phyloP scores from a whole-genome alignment of 164 flowering plant genomes.

The Taxillus chinensis region DNA sequence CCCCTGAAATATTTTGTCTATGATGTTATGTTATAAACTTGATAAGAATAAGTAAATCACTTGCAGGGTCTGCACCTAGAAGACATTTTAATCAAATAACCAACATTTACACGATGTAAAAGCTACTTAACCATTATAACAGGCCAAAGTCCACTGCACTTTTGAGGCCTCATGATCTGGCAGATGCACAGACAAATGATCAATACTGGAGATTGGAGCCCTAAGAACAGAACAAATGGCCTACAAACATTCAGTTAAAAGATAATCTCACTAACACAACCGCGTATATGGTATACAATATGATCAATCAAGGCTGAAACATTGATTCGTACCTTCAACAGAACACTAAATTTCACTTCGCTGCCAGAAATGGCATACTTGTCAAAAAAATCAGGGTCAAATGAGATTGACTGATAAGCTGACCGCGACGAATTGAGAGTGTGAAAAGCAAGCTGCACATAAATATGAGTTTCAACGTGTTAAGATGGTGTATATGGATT shows the following conservation, averaged over 20 bases:
- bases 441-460: slow-evolving; percentile 60
- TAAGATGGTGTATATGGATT: too few relatives aligned
- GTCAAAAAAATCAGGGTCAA: slow-evolving; percentile 74
- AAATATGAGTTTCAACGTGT: not conserved
- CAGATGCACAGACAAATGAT: slow-evolving; percentile 45
- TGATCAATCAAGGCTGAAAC: not conserved
- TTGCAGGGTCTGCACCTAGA: not conserved
- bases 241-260: slow-evolving; percentile 25
- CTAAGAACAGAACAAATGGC: slow-evolving; percentile 86
- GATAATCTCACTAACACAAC: not conserved
- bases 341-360: slow-evolving; percentile 75
- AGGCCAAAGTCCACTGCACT: slow-evolving; percentile 72
- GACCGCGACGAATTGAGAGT: slow-evolving; percentile 83
- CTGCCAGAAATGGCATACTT: slow-evolving; percentile 36
- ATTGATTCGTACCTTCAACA: slow-evolving; percentile 57
- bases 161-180: slow-evolving; percentile 71
- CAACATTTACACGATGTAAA: not conserved
- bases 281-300: not conserved
- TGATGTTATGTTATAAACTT: not conserved
- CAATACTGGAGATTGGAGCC: slow-evolving; percentile 66
- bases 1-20: slow-evolving; percentile 30
- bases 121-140: slow-evolving; percentile 43
- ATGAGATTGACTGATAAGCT: slow-evolving; percentile 59
- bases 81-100: not conserved
- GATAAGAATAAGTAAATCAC: not conserved